Evolutionary conservation across 2,329 filamentous ascomycete species (phyloP).

Genomic region (Aspergillus calidoustus): DNA sequence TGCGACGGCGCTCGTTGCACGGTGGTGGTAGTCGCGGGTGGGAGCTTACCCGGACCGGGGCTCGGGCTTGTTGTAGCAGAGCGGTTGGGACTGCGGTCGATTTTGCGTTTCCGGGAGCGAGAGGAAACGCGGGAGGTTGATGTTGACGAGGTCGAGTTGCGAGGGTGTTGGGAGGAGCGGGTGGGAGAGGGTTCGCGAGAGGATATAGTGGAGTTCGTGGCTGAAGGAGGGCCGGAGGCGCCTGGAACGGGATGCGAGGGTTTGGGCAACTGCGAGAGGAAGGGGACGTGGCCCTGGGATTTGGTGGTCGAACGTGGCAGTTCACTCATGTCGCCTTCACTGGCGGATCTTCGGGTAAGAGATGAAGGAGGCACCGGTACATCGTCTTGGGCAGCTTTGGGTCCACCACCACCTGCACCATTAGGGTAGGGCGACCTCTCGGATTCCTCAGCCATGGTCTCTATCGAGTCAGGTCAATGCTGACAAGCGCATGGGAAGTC

Average conservation of each 20-base stretch:
- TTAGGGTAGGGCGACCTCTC: conserved; percentile 42
- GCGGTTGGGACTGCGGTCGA: conserved; percentile 68
- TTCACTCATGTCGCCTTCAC: conserved; percentile 37
- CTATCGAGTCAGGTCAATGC: conserved; percentile 32
- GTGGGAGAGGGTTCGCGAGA: conserved; percentile 56
- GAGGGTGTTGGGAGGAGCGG: conserved; percentile 36
- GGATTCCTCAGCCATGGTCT: conserved; percentile 42
- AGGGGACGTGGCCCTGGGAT: conserved; percentile 30
- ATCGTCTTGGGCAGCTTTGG: conserved; percentile 34
- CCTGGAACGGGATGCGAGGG: conserved; percentile 32
- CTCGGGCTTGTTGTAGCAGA: conserved; percentile 49
- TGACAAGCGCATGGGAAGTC: conserved; percentile 39
- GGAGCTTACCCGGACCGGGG: conserved; percentile 45
- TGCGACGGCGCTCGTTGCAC: conserved; percentile 71
- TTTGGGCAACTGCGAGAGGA: conserved; percentile 40
- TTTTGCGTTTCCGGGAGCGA: conserved; percentile 69
- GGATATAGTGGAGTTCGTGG: conserved; percentile 50
- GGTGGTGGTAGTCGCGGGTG: conserved; percentile 65
- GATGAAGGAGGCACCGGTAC: conserved; percentile 24
- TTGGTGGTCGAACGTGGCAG: conserved; percentile 33
- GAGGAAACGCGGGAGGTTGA: conserved; percentile 44
- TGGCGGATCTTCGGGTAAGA: conserved; percentile 33
- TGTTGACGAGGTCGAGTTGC: conserved; percentile 37
- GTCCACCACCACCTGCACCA: conserved; percentile 35
- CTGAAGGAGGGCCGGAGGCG: conserved; percentile 41